A percentile compares a stretch with the other conserved stretches of the same genome.
phyloP scores from a whole-genome alignment of 495 filamentous ascomycete genomes.

The Cercophora sp. region DNA sequence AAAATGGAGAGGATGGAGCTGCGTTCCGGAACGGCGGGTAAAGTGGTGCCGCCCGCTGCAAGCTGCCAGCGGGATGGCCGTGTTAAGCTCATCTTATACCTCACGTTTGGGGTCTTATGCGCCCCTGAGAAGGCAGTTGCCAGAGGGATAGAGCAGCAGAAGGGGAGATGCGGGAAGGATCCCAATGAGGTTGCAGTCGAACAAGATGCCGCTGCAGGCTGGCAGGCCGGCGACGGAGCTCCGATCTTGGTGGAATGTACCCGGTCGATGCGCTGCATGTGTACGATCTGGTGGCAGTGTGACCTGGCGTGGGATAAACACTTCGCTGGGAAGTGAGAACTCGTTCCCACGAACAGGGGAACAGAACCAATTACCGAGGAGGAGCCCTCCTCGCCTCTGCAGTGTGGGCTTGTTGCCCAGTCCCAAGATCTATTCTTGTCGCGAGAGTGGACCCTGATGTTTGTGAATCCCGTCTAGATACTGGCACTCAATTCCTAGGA shows the following conservation, averaged over 20 bases:
- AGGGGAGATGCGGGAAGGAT: neutral
- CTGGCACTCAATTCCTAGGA: too few species aligned
- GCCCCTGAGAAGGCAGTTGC: neutral
- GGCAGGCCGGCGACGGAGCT: conserved; percentile 3
- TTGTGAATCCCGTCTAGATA: too few species aligned
- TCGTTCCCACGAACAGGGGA: too few species aligned
- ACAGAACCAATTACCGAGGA: too few species aligned
- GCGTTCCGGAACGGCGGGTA: conserved; percentile 9
- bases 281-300: too few species aligned
- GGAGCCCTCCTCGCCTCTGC: too few species aligned
- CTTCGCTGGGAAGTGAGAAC: too few species aligned
- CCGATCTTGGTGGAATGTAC: conserved; percentile 1
- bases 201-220: too few species aligned
- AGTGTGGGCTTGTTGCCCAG: too few species aligned
- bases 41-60: neutral
- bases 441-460: neutral
- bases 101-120: conserved; percentile 1
- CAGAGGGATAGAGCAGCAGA: neutral
- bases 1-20: conserved; percentile 1
- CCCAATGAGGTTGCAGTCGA: too few species aligned
- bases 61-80: neutral
- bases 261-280: too few species aligned
- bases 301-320: too few species aligned
- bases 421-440: neutral
- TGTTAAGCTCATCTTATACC: neutral